Evolutionary conservation across 768 basidiomycete species (phyloP), one percentile per base, ranked within the genome.

Genomic region (Boletus subparvulus): DNA sequence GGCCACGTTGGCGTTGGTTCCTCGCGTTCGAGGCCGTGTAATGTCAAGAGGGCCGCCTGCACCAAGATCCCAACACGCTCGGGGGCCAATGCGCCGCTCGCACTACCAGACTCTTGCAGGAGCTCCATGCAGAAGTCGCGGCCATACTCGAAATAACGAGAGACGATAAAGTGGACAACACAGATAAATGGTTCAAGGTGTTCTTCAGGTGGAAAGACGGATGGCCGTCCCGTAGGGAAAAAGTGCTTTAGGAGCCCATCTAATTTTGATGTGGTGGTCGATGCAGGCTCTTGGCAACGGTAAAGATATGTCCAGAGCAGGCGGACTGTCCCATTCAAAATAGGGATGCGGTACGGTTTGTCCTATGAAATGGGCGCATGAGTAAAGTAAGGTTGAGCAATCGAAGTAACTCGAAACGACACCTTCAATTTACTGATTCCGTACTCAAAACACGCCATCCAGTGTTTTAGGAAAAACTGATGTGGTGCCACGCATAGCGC

Each of bases 271-370:
- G 85, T 83, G n/a, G 85, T 86, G 3, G 90, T 87, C 0, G 94
- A 90, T 2, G 83, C 75, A 6, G 89, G 81, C 70, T 98, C 95
- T 60, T 88, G 86, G 66, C 93, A 95, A 16, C 95, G 87, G 67
- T 92, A 95, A n/a, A 97, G 78, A 70, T 97, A 98, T 3, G 94
- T 92, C 95, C 94, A 98, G 35, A 94, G 74, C 41, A 97, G 72
- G 10, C 95, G 85, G 59, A 93, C 69, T 54, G 90, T 82, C 13
- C 91, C 90, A 61, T 94, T 95, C 75, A 95, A 77, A 21, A 92
- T 81, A 3, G 83, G 79, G 0, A 82, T 75, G 13, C 93, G 83
- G 53, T 81, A 78, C 1, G 84, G 77, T 60, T 88, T 90, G 63
- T 97, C 94, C 93, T 96, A 55, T n/a, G 17, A 17, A 42, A 48